These are phyloP conservation scores for Posidonia oceanica DNA, from an alignment of 116 monocot genomes.

Conservation along the genomic window DNA sequence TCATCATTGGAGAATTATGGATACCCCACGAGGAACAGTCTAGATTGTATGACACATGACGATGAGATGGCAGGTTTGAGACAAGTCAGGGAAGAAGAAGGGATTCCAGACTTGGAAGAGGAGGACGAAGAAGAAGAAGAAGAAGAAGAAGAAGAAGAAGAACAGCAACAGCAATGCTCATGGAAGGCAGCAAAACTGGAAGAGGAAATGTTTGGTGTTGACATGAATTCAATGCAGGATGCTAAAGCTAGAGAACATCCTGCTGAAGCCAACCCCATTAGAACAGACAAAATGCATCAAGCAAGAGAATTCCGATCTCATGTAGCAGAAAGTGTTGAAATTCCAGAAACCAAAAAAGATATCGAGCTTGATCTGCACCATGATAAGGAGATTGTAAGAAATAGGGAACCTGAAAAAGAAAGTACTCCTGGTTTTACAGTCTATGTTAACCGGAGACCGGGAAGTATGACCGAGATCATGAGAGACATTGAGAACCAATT, in stretches of 20 bases:
- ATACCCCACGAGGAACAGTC: constrained; percentile 22
- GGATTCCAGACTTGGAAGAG: constrained; percentile 91
- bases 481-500: constrained; percentile 74
- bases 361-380: constrained; percentile 32
- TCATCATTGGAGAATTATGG: constrained; percentile 55
- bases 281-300: constrained; percentile 18
- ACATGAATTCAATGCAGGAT: constrained; percentile 7
- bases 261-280: constrained; percentile 3
- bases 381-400: constrained; percentile 25
- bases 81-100: constrained; percentile 88
- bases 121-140: constrained; percentile 29
- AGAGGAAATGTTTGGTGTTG: constrained; percentile 5
- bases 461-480: constrained; percentile 75
- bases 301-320: constrained; percentile 37
- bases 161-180: too few relatives aligned
- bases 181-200: not conserved
- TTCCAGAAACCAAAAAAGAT: constrained; percentile 18
- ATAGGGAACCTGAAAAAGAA: constrained; percentile 22
- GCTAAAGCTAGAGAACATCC: constrained; percentile 7
- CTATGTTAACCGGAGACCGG: constrained; percentile 55
- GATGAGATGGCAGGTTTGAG: constrained; percentile 72
- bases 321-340: constrained; percentile 22
- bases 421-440: constrained; percentile 82
- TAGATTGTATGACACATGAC: constrained; percentile 27
- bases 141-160: constrained; percentile 10